These are phyloP conservation scores for Podila epicladia DNA, from an alignment of 192 early-diverging fungal species.

Conservation along the genomic window DNA sequence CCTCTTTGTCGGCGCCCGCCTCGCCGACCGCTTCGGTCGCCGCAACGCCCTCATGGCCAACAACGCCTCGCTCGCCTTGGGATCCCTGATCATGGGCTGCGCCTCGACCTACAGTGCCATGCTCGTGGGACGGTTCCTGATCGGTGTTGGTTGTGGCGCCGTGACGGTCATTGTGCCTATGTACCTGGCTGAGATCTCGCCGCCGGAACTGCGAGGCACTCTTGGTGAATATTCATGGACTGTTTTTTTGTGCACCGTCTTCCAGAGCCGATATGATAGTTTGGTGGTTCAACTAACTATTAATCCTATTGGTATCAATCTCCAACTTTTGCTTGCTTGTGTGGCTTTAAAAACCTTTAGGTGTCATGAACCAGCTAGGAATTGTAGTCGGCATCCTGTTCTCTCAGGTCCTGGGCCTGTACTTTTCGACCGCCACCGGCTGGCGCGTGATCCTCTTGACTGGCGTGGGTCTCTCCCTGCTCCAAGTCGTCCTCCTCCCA, in stretches of 20 bases:
- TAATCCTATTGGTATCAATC: not conserved
- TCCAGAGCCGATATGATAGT: too few relatives aligned
- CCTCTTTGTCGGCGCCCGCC: constrained; percentile 65
- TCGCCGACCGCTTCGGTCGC: constrained; percentile 76
- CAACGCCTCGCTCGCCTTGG: constrained; percentile 70
- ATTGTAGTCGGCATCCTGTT: constrained; percentile 84
- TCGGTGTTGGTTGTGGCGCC: constrained; percentile 82
- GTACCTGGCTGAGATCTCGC: constrained; percentile 82
- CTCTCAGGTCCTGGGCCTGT: constrained; percentile 75
- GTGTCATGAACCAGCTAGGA: constrained; percentile 86
- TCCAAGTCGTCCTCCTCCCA: constrained; percentile 73
- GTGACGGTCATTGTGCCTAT: constrained; percentile 82
- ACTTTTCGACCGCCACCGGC: constrained; percentile 61
- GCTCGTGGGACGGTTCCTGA: constrained; percentile 73
- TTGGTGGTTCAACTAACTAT: not conserved
- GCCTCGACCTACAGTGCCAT: constrained; percentile 61
- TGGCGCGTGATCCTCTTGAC: constrained; percentile 83
- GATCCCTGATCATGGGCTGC: constrained; percentile 70
- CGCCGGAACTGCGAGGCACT: constrained; percentile 72
- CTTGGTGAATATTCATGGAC: constrained; percentile 58
- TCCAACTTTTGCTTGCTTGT: not conserved
- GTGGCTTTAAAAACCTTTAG: constrained; percentile 12
- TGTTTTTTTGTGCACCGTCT: not conserved
- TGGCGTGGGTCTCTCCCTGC: constrained; percentile 63
- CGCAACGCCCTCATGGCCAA: constrained; percentile 71